Conservation (phyloP, 805 yeast genomes). For the Metschnikowia koreensis region DNA sequence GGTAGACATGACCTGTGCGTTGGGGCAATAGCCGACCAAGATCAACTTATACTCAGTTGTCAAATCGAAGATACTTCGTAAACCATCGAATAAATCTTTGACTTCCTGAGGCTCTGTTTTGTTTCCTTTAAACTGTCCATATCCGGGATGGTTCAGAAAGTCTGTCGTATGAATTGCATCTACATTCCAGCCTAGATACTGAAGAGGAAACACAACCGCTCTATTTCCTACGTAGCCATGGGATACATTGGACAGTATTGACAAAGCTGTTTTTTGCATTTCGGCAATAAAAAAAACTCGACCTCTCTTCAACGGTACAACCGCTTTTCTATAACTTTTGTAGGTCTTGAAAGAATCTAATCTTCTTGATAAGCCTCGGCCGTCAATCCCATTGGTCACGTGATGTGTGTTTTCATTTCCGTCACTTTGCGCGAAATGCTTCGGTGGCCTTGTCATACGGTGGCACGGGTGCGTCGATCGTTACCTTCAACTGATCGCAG, state of each 20-base stretch:
- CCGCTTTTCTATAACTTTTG: background rate
- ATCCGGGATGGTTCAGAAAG: conserved; percentile 22
- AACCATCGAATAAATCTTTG: conserved; percentile 51
- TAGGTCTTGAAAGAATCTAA: too few species aligned
- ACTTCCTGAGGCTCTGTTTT: conserved; percentile 45
- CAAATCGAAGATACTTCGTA: conserved; percentile 45
- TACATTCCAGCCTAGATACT: conserved; percentile 21
- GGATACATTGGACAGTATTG: conserved; percentile 20
- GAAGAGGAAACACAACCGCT: conserved; percentile 19
- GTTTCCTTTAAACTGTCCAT: conserved; percentile 24
- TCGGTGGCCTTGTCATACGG: conserved; percentile 1
- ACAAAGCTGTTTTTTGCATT: conserved; percentile 12
- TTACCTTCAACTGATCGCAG: background rate
- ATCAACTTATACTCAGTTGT: conserved; percentile 54
- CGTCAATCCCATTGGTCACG: background rate
- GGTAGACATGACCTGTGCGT: conserved; percentile 47
- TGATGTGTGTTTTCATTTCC: background rate
- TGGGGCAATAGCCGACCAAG: conserved; percentile 79
- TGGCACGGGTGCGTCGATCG: conserved; percentile 6
- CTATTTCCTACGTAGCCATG: conserved; percentile 23
- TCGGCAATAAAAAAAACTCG: background rate
- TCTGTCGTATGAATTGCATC: conserved; percentile 20
- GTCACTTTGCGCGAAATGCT: background rate
- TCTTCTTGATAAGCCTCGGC: background rate
- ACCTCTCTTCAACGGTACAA: background rate